Conservation (phyloP, 208 protist genomes). For the Leishmania turanica region DNA sequence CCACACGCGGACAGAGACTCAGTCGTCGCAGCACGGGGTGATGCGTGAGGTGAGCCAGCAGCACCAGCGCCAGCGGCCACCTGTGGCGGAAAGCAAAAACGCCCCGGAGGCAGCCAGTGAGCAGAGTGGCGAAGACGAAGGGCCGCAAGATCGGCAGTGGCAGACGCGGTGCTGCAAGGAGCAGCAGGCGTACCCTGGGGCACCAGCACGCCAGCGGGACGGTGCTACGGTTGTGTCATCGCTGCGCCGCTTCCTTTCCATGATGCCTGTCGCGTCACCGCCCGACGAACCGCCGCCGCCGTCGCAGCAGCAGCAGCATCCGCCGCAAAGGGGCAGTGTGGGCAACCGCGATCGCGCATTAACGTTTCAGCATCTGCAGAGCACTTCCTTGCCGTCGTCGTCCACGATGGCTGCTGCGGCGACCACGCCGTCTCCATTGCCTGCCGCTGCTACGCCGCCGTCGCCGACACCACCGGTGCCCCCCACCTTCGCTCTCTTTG, state of each 20-base stretch:
- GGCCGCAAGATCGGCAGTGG: neutral
- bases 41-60: neutral
- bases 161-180: neutral
- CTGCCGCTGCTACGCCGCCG: neutral
- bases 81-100: neutral
- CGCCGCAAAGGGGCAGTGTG: neutral
- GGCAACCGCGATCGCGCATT: neutral
- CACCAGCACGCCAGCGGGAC: neutral
- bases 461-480: constrained; percentile 3
- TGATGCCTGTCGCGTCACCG: neutral
- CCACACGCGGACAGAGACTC: neutral
- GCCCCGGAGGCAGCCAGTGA: neutral
- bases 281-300: neutral
- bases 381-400: constrained; percentile 1
- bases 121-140: neutral
- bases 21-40: neutral
- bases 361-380: neutral
- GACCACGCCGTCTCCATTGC: neutral
- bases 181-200: neutral
- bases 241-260: constrained; percentile 8
- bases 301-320: neutral
- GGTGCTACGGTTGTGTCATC: constrained; percentile 10
- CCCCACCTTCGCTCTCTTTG: constrained; percentile 72
- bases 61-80: neutral
- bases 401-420: neutral